These are phyloP conservation scores for Paecilomyces dactylethromorphus DNA, from an alignment of 2,329 filamentous ascomycete genomes.

Conservation along the genomic window DNA sequence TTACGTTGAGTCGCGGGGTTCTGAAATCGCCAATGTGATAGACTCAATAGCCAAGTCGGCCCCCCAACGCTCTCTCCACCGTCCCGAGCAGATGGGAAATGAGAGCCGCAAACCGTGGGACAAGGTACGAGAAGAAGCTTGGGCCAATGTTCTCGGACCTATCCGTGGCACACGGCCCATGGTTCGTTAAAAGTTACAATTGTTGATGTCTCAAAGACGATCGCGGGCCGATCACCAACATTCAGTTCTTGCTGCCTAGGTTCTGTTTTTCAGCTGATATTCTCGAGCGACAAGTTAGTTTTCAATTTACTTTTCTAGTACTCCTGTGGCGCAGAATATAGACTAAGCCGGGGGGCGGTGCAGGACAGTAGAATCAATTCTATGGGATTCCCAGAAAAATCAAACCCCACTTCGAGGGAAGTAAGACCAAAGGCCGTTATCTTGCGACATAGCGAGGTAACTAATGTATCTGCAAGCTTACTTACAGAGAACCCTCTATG, in stretches of 20 bases:
- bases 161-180: not conserved
- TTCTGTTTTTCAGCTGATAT: not conserved
- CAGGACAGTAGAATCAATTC: not conserved
- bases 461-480: too few species aligned
- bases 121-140: not conserved
- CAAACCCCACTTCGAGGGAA: too few species aligned
- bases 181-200: not conserved
- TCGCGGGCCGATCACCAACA: not conserved
- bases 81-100: not conserved
- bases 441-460: too few species aligned
- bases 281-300: not conserved
- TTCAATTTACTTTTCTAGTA: not conserved
- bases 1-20: not conserved
- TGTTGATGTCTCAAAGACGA: not conserved
- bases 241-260: not conserved
- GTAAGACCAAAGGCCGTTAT: too few species aligned
- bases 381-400: not conserved
- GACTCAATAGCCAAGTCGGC: not conserved
- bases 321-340: too few species aligned
- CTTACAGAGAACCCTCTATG: too few species aligned
- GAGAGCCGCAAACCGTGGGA: not conserved
- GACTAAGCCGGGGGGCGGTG: too few species aligned
- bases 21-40: not conserved
- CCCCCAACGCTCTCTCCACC: not conserved
- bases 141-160: not conserved